Base-by-base conservation (phyloP, 371 early-diverging fungal species). In the Rhizopus stolonifer region DNA sequence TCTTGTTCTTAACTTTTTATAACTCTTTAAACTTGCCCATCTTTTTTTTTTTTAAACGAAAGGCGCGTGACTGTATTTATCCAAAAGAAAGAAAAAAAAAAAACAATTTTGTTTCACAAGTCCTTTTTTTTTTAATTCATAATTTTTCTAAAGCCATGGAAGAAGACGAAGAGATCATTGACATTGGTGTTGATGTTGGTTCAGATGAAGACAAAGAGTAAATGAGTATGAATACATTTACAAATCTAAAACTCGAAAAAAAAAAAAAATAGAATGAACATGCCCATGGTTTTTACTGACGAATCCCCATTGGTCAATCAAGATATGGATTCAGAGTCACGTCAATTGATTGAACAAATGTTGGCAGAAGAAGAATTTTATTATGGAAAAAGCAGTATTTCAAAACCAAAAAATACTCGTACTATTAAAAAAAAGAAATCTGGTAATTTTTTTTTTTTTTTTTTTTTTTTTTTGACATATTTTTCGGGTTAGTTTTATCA, bases 321-420 rank as follows among this genome's bases (percentile, higher is more conserved):
- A 33, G 82, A 79, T 34, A 82, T 82, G 79, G 87, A 87, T 57
- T 78, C 72, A 32, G 74, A 78, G 46, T 82, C 85, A 0, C 69
- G 75, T 8, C 58, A 66, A 38, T 58, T 86, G 43, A 88, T 88
- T 58, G 83, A 81, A 46, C 79, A 80, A 56, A 86, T 88, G 87
- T 69, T 88, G 14, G 85, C 81, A 2, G 88, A 88, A 42, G 87
- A 88, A 58, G 75, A 77, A 45, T 82, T 73, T 48, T 86, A 82
- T 58, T 81, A 81, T 46, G 83, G 80, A 18, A 33, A 38, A 32
- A 56, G 31, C 31, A 29, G 31, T 29, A 29, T 29, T 11, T 29
- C 29, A 49, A 62, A 63, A 15, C 38, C 70, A 49, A 38, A 58
- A 6, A 40, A 48, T 17, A 40, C 52, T 29, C 24, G 56, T 3